A percentile compares a stretch with the other conserved stretches of the same genome.
Conservation (phyloP, 1,284 basidiomycete genomes). For the Sanghuangporus baumii region DNA sequence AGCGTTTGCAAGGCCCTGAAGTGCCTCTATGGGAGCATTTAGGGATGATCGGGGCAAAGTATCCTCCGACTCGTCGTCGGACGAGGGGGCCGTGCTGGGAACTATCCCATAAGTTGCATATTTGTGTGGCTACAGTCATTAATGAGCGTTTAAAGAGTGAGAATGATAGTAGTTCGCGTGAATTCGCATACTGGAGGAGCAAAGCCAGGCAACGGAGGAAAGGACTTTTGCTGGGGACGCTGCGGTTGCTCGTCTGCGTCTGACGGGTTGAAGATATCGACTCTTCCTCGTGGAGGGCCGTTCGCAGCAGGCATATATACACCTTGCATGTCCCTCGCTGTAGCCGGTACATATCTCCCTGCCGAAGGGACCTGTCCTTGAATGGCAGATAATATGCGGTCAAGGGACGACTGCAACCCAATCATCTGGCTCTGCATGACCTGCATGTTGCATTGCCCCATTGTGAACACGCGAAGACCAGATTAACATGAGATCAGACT, state of each 20-base stretch:
- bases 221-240: conserved; percentile 31
- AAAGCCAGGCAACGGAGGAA: conserved; percentile 85
- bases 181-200: conserved; percentile 67
- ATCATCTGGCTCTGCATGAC: conserved; percentile 90
- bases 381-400: conserved; percentile 68
- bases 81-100: conserved; percentile 73
- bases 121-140: conserved; percentile 63
- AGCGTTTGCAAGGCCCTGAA: conserved; percentile 89
- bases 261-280: conserved; percentile 19
- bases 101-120: conserved; percentile 89
- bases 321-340: conserved; percentile 23
- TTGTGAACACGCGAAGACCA: background rate
- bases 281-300: conserved; percentile 25
- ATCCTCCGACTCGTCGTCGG: conserved; percentile 85
- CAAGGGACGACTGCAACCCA: conserved; percentile 80
- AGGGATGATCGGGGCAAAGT: conserved; percentile 75
- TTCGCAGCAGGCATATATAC: conserved; percentile 28
- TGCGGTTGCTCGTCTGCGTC: conserved; percentile 8
- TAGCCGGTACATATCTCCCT: conserved; percentile 23
- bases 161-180: background rate
- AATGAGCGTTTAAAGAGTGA: conserved; percentile 16
- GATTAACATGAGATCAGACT: conserved; percentile 4
- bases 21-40: conserved; percentile 88
- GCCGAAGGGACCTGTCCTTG: conserved; percentile 43
- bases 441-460: conserved; percentile 30